phyloP scores from a whole-genome alignment of 2,329 filamentous ascomycete genomes.

The Aspergillus ruber region DNA sequence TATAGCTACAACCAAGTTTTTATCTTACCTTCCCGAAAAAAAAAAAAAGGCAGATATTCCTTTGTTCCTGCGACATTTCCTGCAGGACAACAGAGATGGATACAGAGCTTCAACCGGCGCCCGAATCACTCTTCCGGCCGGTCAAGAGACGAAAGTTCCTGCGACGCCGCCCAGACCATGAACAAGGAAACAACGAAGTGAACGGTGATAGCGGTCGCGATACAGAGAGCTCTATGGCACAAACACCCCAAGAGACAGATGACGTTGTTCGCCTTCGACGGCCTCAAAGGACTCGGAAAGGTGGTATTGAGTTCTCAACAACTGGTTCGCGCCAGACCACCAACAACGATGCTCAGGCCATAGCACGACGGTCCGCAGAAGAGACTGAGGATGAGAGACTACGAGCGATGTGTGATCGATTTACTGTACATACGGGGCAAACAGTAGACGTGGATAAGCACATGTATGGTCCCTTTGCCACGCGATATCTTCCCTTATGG shows the following conservation, averaged over 20 bases:
- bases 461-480: conserved; percentile 48
- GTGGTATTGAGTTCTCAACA: conserved; percentile 42
- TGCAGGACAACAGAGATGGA: conserved; percentile 18
- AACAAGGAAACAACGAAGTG: conserved; percentile 12
- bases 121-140: conserved; percentile 40
- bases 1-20: not conserved
- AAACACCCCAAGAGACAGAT: conserved; percentile 9
- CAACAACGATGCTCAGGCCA: conserved; percentile 17
- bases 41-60: too few species aligned
- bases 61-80: too few species aligned
- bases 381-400: conserved; percentile 30
- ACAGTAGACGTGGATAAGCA: conserved; percentile 55
- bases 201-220: conserved; percentile 6
- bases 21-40: not conserved
- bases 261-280: conserved; percentile 36
- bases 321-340: conserved; percentile 17
- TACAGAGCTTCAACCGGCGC: conserved; percentile 13
- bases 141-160: conserved; percentile 47
- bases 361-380: conserved; percentile 19
- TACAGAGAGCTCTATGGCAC: conserved; percentile 7
- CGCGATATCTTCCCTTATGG: conserved; percentile 1
- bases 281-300: conserved; percentile 30
- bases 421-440: conserved; percentile 54
- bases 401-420: conserved; percentile 45
- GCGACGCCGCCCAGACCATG: conserved; percentile 35